Conservation (phyloP, 139 green algal species). For the Chlorella vulgaris region DNA sequence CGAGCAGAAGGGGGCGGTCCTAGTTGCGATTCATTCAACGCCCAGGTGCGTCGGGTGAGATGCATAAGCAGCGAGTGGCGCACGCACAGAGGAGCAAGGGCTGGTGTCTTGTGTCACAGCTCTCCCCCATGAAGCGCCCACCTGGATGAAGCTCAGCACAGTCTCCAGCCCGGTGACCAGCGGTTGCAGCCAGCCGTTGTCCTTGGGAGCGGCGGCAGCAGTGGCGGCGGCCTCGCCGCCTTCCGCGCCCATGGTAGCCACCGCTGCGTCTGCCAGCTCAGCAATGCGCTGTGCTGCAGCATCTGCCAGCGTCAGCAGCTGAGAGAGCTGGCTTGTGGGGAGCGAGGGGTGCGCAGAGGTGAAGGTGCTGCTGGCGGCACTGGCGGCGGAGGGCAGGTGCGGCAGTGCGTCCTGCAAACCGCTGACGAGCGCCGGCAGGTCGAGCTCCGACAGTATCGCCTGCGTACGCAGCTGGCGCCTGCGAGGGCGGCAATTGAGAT, state of each 20-base stretch:
- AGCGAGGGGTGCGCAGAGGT: background rate
- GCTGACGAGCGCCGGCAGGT: background rate
- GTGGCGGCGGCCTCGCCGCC: background rate
- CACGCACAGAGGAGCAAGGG: background rate
- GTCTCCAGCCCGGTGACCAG: conserved; percentile 75
- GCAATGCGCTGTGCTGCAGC: conserved; percentile 9
- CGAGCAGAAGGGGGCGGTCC: too few species aligned
- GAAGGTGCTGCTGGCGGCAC: background rate
- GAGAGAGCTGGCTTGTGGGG: background rate
- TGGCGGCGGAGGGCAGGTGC: background rate
- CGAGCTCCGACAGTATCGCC: conserved; percentile 4
- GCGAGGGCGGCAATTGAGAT: background rate
- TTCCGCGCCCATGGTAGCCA: background rate
- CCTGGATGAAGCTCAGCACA: conserved; percentile 58
- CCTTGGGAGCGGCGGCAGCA: background rate
- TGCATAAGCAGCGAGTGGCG: background rate
- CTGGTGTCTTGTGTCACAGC: too few species aligned
- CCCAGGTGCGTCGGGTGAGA: too few species aligned
- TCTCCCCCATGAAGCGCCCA: too few species aligned
- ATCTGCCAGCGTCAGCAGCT: conserved; percentile 17
- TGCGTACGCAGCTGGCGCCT: background rate
- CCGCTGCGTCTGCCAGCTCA: conserved; percentile 24
- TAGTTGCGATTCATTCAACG: too few species aligned
- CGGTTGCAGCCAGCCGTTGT: conserved; percentile 68
- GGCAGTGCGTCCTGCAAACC: conserved; percentile 7